Conservation (phyloP, 805 yeast species). For the Candida loeiensis region DNA sequence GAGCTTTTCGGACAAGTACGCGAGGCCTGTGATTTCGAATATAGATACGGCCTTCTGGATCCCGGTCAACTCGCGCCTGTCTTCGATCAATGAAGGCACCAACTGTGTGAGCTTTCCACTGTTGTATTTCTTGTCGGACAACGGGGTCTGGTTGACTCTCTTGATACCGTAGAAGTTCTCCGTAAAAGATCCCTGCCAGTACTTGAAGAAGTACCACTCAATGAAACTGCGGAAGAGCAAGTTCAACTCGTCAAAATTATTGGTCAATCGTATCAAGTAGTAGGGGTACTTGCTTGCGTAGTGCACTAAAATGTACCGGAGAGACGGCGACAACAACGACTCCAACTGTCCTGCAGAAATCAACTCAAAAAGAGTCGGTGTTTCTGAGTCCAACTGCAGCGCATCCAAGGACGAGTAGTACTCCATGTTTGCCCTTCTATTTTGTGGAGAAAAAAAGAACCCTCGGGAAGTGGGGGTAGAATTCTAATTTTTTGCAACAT, state of each 20-base stretch:
- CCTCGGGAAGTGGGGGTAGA: constrained; percentile 1
- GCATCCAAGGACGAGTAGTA: constrained; percentile 79
- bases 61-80: constrained; percentile 48
- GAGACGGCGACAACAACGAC: constrained; percentile 72
- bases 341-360: constrained; percentile 79
- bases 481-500: constrained; percentile 4
- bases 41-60: constrained; percentile 55
- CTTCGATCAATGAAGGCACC: constrained; percentile 45
- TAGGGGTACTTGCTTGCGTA: constrained; percentile 78
- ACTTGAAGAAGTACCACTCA: constrained; percentile 65
- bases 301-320: constrained; percentile 74
- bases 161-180: constrained; percentile 91
- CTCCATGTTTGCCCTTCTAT: constrained; percentile 52
- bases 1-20: constrained; percentile 68
- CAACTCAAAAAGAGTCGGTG: constrained; percentile 88
- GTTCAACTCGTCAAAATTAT: constrained; percentile 75
- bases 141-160: constrained; percentile 44
- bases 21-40: constrained; percentile 57
- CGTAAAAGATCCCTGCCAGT: constrained; percentile 83
- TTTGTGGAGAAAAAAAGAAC: constrained; percentile 7
- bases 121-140: constrained; percentile 28
- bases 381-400: constrained; percentile 63
- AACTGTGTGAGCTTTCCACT: constrained; percentile 32
- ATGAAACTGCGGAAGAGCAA: constrained; percentile 55
- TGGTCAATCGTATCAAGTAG: constrained; percentile 55